A percentile compares a stretch with the other conserved stretches of the same genome.
These are phyloP conservation scores for Tubosaeta sp. DNA, from an alignment of 768 basidiomycete species.

Conservation along the genomic window DNA sequence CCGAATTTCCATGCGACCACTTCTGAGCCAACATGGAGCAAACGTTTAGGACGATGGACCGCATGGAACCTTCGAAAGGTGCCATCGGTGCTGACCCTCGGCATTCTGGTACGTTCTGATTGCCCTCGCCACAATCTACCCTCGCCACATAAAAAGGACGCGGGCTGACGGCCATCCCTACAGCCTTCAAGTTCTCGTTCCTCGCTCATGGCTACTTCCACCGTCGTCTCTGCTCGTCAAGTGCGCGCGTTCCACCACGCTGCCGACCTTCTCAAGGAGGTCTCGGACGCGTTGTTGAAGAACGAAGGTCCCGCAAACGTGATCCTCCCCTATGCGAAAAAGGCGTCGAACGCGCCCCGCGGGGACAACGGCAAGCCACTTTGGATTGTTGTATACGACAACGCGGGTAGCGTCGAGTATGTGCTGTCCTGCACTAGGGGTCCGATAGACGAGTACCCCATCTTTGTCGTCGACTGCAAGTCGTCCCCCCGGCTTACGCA, in stretches of 20 bases:
- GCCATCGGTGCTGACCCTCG: not conserved
- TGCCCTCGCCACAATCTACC: not conserved
- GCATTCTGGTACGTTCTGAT: not conserved
- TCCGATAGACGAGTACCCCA: conserved; percentile 53
- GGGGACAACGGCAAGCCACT: conserved; percentile 3
- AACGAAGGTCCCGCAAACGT: conserved; percentile 37
- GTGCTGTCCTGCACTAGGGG: conserved; percentile 56
- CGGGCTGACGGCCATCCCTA: not conserved
- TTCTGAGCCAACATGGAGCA: not conserved
- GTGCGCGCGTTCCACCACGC: conserved; percentile 3
- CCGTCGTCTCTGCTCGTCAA: not conserved
- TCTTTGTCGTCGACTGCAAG: conserved; percentile 34
- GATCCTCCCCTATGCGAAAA: conserved; percentile 37
- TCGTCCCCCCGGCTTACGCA: conserved; percentile 9
- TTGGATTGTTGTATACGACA: conserved; percentile 32
- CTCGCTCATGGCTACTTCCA: conserved; percentile 16
- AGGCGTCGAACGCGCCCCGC: conserved; percentile 14
- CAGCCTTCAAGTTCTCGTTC: conserved; percentile 6
- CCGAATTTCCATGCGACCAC: not conserved
- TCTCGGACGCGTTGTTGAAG: conserved; percentile 28
- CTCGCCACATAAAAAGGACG: conserved; percentile 10
- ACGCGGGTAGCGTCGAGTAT: conserved; percentile 26
- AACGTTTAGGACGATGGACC: not conserved
- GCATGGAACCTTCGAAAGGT: not conserved
- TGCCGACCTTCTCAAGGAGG: conserved; percentile 16